These are phyloP conservation scores for Casuarina glauca DNA, from an alignment of 306 rosid species.

Conservation along the genomic window DNA sequence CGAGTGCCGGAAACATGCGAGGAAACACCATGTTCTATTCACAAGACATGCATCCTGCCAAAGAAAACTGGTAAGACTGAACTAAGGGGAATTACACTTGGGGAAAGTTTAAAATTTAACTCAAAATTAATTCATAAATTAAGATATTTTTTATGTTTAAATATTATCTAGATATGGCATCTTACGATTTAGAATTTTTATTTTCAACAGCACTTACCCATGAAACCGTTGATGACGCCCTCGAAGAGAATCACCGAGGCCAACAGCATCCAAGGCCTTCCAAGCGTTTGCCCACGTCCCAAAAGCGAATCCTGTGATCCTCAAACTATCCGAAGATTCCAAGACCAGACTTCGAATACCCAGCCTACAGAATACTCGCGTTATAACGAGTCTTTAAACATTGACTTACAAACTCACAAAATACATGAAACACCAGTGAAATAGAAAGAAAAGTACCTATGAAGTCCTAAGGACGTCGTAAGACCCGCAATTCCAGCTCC, in stretches of 20 bases:
- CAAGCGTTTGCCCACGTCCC: slow-evolving; percentile 64
- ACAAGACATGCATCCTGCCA: no score
- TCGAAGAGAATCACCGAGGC: slow-evolving; percentile 55
- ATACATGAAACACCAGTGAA: no score
- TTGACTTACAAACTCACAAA: neutral
- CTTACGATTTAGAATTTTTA: no score
- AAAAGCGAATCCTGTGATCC: slow-evolving; percentile 67
- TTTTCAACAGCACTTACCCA: slow-evolving; percentile 49
- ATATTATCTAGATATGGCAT: no score
- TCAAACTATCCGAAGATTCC: slow-evolving; percentile 58
- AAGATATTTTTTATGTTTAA: no score
- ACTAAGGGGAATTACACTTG: no score
- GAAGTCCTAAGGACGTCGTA: slow-evolving; percentile 65
- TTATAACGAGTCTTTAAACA: no score
- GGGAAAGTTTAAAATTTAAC: no score
- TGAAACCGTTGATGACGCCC: slow-evolving; percentile 37
- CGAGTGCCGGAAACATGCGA: no score
- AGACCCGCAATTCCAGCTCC: slow-evolving; percentile 85
- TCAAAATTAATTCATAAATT: no score
- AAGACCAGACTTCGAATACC: slow-evolving; percentile 67
- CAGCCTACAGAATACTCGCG: slow-evolving; percentile 30
- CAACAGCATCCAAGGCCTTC: slow-evolving; percentile 77
- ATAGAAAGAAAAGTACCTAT: slow-evolving; percentile 28
- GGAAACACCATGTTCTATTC: neutral
- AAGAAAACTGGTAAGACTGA: no score